phyloP scores from a whole-genome alignment of 441 rosid species.

The Theobroma grandiflorum region DNA sequence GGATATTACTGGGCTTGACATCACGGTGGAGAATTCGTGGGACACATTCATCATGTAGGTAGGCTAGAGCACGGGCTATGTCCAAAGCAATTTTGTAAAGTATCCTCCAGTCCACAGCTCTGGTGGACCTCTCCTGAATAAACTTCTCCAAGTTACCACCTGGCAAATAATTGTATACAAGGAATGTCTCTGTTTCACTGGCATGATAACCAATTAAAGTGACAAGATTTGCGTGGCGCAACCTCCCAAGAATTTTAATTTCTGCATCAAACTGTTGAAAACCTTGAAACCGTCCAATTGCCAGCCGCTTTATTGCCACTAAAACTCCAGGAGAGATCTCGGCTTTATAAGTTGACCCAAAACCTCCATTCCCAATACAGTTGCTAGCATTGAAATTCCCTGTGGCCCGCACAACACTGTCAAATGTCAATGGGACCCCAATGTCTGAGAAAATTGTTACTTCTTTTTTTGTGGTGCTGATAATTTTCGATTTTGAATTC shows the following conservation, averaged over 20 bases:
- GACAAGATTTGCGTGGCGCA: conserved; percentile 79
- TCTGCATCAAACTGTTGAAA: conserved; percentile 85
- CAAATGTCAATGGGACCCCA: conserved; percentile 68
- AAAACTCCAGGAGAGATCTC: conserved; percentile 68
- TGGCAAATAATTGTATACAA: conserved; percentile 83
- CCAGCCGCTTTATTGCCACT: conserved; percentile 81
- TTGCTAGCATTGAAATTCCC: conserved; percentile 79
- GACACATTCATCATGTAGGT: conserved; percentile 81
- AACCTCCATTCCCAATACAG: conserved; percentile 89
- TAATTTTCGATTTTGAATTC: conserved; percentile 57
- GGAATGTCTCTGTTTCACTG: conserved; percentile 91
- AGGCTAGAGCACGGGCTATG: conserved; percentile 81
- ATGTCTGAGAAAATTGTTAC: conserved; percentile 69
- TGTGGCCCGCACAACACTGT: conserved; percentile 77
- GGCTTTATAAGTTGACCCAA: conserved; percentile 84
- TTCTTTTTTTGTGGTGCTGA: conserved; percentile 60
- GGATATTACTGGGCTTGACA: conserved; percentile 90
- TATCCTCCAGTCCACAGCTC: conserved; percentile 65
- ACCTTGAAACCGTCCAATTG: conserved; percentile 88
- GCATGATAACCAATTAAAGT: conserved; percentile 86
- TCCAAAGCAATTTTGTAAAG: conserved; percentile 88
- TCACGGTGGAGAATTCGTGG: conserved; percentile 93
- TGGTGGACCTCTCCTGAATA: conserved; percentile 78
- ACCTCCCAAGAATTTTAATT: conserved; percentile 76
- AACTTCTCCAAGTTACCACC: conserved; percentile 89